Evolutionary conservation across 1,139 yeast species (phyloP), one percentile per base, ranked within the genome.

Genomic region (Saccharomyces hybrid): DNA sequence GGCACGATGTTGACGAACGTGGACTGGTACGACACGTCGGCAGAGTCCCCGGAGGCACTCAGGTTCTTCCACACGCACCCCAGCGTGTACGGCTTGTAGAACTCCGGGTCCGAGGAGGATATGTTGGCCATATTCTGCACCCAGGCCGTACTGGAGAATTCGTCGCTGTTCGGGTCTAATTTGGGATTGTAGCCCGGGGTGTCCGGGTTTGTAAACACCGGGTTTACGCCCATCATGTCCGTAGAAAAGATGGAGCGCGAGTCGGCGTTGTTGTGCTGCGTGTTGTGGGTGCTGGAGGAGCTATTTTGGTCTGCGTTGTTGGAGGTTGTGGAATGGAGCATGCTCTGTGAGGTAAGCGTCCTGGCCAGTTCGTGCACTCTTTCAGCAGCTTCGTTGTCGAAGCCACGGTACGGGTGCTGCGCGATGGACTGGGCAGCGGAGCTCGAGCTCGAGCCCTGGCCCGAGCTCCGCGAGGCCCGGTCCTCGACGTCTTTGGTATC

Each of bases 1-100:
- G 50, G 68, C 31, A 75, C 71, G 13, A 77, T 73, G 64, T 86
- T 88, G 25, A 77, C 64, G 9, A 86, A 83, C 1, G 90, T 88
- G 27, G 86, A 75, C 70, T 88, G 96, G 70, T 85, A 89, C 64
- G 87, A 93, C 2, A 90, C 79, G 64, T 86, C 95, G 4, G 86
- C 76, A 9, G 93, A 90, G 56, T 78, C 78, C 57, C 96, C 97
- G 60, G 77, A 79, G 1, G 91, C 95, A 54, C 86, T 72, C 60
- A 89, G 72, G 62, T 86, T 73, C 57, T 80, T 78, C 76, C 84
- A 89, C 3, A 86, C 78, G 42, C 89, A 75, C 9, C 96, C 95
- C 55, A 87, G 72, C 16, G 80, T 75, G 42, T 82, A 76, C n/a
- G 82, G 82, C 62, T 83, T 82, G 69, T 81, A 86, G 64, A 82